Conservation (phyloP, 495 filamentous ascomycete species). For the Baudoinia panamericana region DNA sequence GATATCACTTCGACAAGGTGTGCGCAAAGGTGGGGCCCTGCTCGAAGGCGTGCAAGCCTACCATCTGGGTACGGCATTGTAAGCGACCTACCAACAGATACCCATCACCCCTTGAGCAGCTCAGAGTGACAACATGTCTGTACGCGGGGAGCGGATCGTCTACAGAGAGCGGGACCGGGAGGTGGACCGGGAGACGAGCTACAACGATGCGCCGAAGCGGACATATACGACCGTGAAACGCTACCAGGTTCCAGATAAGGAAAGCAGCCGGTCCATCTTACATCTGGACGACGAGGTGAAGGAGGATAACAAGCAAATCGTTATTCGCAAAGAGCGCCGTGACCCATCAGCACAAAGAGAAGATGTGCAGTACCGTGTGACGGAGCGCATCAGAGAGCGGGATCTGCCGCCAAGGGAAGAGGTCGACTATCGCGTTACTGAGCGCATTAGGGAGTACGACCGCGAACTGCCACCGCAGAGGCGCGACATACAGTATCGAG, state of each 20-base stretch:
- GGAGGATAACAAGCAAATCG: conserved; percentile 26
- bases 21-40: too few relatives aligned
- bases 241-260: conserved; percentile 30
- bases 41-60: too few relatives aligned
- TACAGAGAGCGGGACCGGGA: conserved; percentile 5
- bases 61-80: not conserved
- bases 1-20: too few relatives aligned
- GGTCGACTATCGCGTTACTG: conserved; percentile 8
- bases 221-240: conserved; percentile 31
- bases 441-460: conserved; percentile 11
- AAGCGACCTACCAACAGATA: not conserved
- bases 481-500: conserved; percentile 13
- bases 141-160: conserved; percentile 5
- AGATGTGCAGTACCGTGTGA: conserved; percentile 20
- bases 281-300: conserved; percentile 9
- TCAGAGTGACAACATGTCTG: conserved; percentile 6
- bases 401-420: conserved; percentile 7
- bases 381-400: conserved; percentile 4
- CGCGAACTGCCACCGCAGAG: conserved; percentile 6
- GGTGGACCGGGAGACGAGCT: not conserved
- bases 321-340: conserved; percentile 25
- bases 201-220: conserved; percentile 16
- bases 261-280: not conserved
- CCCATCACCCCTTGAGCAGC: not conserved
- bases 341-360: conserved; percentile 13